Evolutionary conservation across 305 asterid genomes (phyloP).

Genomic region (Fraxinus sp.): DNA sequence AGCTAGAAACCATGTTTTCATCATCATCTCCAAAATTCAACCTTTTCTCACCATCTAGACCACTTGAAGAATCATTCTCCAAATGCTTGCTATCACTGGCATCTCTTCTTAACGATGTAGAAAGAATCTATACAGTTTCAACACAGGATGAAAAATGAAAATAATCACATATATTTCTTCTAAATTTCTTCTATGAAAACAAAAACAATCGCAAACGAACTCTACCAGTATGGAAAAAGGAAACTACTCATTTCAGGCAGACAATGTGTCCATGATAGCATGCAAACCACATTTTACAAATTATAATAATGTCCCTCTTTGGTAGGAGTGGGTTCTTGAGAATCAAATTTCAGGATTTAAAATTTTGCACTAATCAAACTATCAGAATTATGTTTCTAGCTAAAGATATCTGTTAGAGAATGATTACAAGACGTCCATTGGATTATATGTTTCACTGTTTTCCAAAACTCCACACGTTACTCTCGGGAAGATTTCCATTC

Average conservation of each 20-base stretch:
- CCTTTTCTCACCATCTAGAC: slow-evolving; percentile 56
- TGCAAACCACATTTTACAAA: neutral
- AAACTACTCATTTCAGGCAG: slow-evolving; percentile 7
- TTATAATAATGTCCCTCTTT: neutral
- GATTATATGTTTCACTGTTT: neutral
- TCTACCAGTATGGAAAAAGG: slow-evolving; percentile 2
- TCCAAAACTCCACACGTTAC: neutral
- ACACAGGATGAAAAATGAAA: slow-evolving; percentile 10
- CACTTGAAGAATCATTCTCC: slow-evolving; percentile 60
- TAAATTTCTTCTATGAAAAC: slow-evolving; percentile 3
- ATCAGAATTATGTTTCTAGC: neutral
- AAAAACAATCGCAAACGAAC: slow-evolving; percentile 11
- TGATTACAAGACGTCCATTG: neutral
- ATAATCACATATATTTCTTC: neutral
- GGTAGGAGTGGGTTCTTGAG: neutral
- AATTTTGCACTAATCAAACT: neutral
- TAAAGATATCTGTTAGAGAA: neutral
- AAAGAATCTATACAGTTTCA: slow-evolving; percentile 62
- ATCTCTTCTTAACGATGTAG: slow-evolving; percentile 66
- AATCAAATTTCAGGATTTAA: slow-evolving; percentile 2
- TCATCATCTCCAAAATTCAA: slow-evolving; percentile 67
- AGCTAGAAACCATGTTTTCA: slow-evolving; percentile 92
- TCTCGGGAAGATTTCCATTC: neutral
- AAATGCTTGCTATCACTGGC: slow-evolving; percentile 39
- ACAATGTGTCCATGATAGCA: neutral